Evolutionary conservation across 179 eudicot species (phyloP).

Genomic region (Sideroxylon spinosum): DNA sequence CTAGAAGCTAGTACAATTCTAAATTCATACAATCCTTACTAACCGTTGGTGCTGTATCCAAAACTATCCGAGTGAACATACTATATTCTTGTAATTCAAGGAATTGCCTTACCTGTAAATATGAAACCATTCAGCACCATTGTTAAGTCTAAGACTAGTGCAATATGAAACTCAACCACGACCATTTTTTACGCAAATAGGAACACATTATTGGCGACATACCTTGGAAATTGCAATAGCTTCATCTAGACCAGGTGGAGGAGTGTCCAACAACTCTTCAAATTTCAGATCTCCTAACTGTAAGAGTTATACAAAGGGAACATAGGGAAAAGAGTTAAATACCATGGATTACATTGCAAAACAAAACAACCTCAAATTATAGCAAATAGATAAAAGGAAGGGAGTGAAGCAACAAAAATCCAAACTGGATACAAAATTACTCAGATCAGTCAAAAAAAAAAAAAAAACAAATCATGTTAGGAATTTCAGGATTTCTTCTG

Average conservation of each 20-base stretch:
- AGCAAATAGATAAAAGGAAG: background rate
- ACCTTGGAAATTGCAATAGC: conserved; percentile 86
- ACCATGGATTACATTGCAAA: background rate
- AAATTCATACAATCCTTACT: conserved; percentile 16
- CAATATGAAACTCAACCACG: background rate
- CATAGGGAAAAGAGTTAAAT: background rate
- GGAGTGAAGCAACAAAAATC: background rate
- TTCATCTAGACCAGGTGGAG: conserved; percentile 88
- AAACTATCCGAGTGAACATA: conserved; percentile 74
- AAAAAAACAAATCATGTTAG: background rate
- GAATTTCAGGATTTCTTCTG: background rate
- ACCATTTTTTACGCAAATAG: background rate
- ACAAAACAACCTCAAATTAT: background rate
- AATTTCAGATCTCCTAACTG: conserved; percentile 76
- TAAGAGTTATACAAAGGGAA: background rate
- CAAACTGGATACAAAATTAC: background rate
- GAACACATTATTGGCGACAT: background rate
- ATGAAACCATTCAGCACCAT: background rate
- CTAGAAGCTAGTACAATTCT: background rate
- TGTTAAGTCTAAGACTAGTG: background rate
- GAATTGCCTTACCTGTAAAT: conserved; percentile 58
- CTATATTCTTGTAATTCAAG: conserved; percentile 68
- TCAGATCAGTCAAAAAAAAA: background rate
- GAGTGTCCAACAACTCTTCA: conserved; percentile 82
- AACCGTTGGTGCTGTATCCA: conserved; percentile 90